These are phyloP conservation scores for Trypethelium eluteriae DNA, from an alignment of 495 filamentous ascomycete species.

Conservation along the genomic window DNA sequence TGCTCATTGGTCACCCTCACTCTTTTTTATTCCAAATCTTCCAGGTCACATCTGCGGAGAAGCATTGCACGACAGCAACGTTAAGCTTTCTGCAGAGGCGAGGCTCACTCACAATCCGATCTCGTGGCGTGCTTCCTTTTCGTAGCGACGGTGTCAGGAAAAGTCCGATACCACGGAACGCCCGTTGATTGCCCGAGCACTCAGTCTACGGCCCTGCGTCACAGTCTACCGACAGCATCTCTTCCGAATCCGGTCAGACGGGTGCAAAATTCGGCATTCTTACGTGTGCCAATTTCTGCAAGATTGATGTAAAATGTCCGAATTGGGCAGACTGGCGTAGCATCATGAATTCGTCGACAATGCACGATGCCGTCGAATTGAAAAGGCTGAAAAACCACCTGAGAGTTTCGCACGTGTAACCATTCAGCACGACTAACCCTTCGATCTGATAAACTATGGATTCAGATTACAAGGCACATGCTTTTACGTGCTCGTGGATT, in stretches of 20 bases:
- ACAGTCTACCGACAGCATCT: not conserved
- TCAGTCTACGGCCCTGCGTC: not conserved
- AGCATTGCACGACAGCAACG: not conserved
- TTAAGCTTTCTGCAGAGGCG: not conserved
- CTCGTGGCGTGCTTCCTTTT: not conserved
- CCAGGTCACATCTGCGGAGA: not conserved
- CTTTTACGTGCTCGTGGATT: no score
- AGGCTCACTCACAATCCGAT: not conserved
- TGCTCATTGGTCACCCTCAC: not conserved
- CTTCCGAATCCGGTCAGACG: not conserved
- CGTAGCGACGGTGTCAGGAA: not conserved
- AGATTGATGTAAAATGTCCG: not conserved
- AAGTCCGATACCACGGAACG: not conserved
- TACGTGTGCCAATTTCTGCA: constrained; percentile 2
- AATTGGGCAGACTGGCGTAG: not conserved
- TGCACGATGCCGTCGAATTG: no score
- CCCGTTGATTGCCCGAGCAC: not conserved
- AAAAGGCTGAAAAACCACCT: no score
- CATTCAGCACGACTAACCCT: no score
- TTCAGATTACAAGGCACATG: no score
- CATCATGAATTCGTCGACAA: not conserved
- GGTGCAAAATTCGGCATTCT: not conserved
- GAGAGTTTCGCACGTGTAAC: no score
- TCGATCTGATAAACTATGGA: no score
- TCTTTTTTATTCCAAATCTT: not conserved